phyloP scores from a whole-genome alignment of 176 grass and related monocot species.

The Areca catechu region DNA sequence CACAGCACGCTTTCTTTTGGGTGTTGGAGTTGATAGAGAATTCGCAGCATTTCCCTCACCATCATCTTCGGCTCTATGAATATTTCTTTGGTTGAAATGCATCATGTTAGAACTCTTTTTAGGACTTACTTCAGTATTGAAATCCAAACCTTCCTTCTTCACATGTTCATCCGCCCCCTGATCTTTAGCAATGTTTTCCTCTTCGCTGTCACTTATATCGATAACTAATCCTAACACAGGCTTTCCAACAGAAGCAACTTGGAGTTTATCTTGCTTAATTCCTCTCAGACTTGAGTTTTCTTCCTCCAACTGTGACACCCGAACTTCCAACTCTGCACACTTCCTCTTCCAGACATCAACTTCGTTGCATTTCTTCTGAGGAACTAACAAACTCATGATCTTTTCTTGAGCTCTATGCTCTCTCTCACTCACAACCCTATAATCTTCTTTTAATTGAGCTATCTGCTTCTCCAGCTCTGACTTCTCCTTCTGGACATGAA shows the following conservation, averaged over 20 bases:
- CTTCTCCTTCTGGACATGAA: background rate
- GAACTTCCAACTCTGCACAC: background rate
- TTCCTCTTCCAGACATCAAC: too few species aligned
- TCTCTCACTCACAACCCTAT: conserved; percentile 8
- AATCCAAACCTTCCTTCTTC: conserved; percentile 8
- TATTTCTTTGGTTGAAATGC: background rate
- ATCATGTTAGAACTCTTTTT: background rate
- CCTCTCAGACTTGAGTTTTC: conserved; percentile 1
- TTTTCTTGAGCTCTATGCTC: conserved; percentile 1
- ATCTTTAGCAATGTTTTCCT: conserved; percentile 3
- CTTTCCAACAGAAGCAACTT: background rate
- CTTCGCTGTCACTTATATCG: conserved; percentile 24
- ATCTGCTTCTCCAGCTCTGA: conserved; percentile 1
- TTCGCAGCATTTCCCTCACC: background rate
- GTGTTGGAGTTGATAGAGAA: background rate
- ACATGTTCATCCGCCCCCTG: conserved; percentile 4
- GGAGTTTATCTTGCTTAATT: background rate
- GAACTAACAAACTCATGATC: conserved; percentile 1
- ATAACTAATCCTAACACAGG: conserved; percentile 5
- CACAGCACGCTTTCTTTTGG: conserved; percentile 23
- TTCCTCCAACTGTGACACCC: background rate
- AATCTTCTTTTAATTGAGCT: conserved; percentile 20
- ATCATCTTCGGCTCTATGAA: background rate
- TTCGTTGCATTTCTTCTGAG: background rate
- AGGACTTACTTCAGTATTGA: conserved; percentile 16